Percentiles rank a stretch among this genome's conserved stretches.
Conservation (phyloP, 257 asterid species). For the Solanum ossicruentum region DNA sequence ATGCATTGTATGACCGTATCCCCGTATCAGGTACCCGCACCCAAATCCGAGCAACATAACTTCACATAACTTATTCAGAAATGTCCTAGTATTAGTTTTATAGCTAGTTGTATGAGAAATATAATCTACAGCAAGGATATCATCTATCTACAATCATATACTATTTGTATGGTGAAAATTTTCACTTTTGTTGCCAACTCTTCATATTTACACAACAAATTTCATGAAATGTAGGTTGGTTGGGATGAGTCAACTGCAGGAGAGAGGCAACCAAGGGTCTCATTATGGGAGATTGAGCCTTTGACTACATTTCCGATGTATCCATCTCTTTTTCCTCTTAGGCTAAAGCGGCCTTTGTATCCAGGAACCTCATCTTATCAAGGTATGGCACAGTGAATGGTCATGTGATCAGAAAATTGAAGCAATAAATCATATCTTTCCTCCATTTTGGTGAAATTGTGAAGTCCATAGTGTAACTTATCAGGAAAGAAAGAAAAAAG, state of each 20-base stretch:
- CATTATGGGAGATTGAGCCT: slow-evolving; percentile 97
- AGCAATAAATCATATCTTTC: neutral
- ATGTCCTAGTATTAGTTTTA: neutral
- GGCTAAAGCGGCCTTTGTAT: slow-evolving; percentile 94
- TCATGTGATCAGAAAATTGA: neutral
- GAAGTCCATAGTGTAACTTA: neutral
- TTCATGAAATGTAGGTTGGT: slow-evolving; percentile 49
- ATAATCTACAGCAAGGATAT: neutral
- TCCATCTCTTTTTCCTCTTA: slow-evolving; percentile 76
- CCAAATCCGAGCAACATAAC: neutral
- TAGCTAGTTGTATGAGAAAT: neutral
- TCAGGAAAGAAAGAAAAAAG: neutral
- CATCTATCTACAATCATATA: neutral
- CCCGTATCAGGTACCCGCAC: neutral
- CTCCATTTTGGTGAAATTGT: neutral
- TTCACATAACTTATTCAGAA: neutral
- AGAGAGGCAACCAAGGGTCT: slow-evolving; percentile 93
- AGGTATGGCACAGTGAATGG: slow-evolving; percentile 31
- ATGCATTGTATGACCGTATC: neutral
- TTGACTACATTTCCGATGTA: slow-evolving; percentile 96
- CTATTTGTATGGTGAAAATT: neutral
- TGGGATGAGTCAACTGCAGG: slow-evolving; percentile 99
- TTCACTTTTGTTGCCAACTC: neutral
- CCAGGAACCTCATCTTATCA: slow-evolving; percentile 86
- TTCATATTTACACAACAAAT: neutral